Evolutionary conservation across 495 filamentous ascomycete species (phyloP), one percentile per base, ranked within the genome.

Genomic region (Talaromyces ruber): DNA sequence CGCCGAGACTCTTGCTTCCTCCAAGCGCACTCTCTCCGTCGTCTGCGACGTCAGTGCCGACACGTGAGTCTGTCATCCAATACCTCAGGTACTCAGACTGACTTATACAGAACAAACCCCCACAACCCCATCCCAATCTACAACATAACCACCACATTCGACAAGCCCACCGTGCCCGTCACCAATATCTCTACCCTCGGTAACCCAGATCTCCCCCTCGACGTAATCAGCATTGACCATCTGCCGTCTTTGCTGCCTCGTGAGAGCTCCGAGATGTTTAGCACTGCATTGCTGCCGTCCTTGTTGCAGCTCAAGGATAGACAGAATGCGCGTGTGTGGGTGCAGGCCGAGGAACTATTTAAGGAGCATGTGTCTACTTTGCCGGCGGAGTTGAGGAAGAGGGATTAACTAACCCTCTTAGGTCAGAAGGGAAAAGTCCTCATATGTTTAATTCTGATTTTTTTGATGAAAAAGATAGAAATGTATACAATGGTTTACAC

Each of bases 221-320:
- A 82, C 37, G 89, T 93, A 58, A 92, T 95, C 71, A 87, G 84
- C 58, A 97, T 98, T 67, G 93, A 97, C 70, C 93, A 97, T 70
- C 83, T 98, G 8, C 93, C 93, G 5, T 89, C 86, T 29, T 83
- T 97, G 39, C 81, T 98, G 18, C 90, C 93, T 9, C 79, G 93
- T 51, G 93, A 98, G 74, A 86, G 90, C 39, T 90, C 85, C 32
- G 93, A 98, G 79, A 84, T 89, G 26, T 97, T 97, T 72, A 91
- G 86, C 74, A 74, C 80, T 50, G 88, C 88, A 26, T 76, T 98
- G 60, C 74, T 98, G 37, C 92, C 92, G 3, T 88, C 85, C 65
- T 76, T 98, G 62, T 69, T 95, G 51, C 82, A 88, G 65, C 77
- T 97, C 57, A 91, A 93, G 70, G 81, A 91, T 70, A 83, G 91